These are phyloP conservation scores for Cymodocea nodosa DNA, from an alignment of 116 monocot genomes.

Conservation along the genomic window DNA sequence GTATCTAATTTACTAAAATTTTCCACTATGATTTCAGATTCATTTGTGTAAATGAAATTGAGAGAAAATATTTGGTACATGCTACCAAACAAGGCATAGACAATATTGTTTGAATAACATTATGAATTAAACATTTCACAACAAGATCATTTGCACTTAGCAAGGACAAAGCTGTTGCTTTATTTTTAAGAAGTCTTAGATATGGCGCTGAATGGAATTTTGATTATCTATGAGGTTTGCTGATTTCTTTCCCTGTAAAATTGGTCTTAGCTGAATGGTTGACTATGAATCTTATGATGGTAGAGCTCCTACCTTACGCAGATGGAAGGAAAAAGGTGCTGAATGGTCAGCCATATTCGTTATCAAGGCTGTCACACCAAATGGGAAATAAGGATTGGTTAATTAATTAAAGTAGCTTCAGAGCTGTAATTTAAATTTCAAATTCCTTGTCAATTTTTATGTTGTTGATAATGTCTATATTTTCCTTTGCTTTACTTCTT, in stretches of 20 bases:
- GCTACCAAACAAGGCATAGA: slow-evolving; percentile 1
- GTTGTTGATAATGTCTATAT: no score
- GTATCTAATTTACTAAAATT: slow-evolving; percentile 40
- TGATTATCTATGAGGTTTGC: no score
- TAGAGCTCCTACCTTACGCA: slow-evolving; percentile 56
- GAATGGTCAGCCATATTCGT: slow-evolving; percentile 12
- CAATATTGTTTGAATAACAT: background rate
- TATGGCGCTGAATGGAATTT: no score
- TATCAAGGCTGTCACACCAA: no score
- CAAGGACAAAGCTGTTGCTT: no score
- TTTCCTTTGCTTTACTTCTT: no score
- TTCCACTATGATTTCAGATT: slow-evolving; percentile 19
- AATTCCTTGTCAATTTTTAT: no score
- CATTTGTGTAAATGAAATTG: slow-evolving; percentile 15
- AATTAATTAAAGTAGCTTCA: no score
- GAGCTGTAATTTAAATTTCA: no score
- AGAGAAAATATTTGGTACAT: slow-evolving; percentile 7
- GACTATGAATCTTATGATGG: slow-evolving; percentile 2
- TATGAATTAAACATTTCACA: background rate
- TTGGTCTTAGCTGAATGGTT: background rate
- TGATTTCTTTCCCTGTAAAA: background rate
- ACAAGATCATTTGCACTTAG: slow-evolving; percentile 9
- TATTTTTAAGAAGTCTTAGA: no score
- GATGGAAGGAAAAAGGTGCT: slow-evolving; percentile 46
- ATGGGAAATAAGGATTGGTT: no score